Conservation (phyloP, 176 grass and related monocot species). For the Aegilops tauschii region DNA sequence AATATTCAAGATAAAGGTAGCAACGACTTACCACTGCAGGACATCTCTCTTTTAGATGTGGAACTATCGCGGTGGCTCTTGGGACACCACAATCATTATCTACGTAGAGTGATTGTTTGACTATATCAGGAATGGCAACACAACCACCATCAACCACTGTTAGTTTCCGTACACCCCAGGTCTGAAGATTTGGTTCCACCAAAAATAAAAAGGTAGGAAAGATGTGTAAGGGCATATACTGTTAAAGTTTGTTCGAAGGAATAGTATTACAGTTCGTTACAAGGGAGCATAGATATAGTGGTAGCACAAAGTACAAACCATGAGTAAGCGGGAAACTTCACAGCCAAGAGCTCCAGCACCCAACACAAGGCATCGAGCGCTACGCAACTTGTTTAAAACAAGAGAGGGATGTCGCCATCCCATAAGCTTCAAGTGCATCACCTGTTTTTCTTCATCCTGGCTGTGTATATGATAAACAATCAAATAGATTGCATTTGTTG, state of each 20-base stretch:
- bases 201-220: slow-evolving; percentile 12
- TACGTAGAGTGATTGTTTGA: slow-evolving; percentile 79
- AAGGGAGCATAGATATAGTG: neutral
- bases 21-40: slow-evolving; percentile 56
- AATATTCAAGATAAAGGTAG: neutral
- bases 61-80: slow-evolving; percentile 63
- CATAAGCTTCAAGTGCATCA: slow-evolving; percentile 95
- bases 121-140: slow-evolving; percentile 67
- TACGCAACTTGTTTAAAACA: slow-evolving; percentile 50
- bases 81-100: slow-evolving; percentile 68
- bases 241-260: neutral
- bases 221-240: neutral
- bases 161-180: slow-evolving; percentile 78
- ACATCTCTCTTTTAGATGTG: slow-evolving; percentile 73
- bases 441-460: slow-evolving; percentile 59
- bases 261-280: neutral
- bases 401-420: slow-evolving; percentile 86
- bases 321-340: slow-evolving; percentile 82
- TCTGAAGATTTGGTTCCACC: slow-evolving; percentile 40
- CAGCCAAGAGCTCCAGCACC: slow-evolving; percentile 84
- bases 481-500: neutral
- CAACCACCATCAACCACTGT: slow-evolving; percentile 59
- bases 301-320: slow-evolving; percentile 44
- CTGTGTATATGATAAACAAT: slow-evolving; percentile 34
- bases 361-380: slow-evolving; percentile 57